Percentiles rank a stretch among this genome's conserved stretches.
Conservation (phyloP, 2,329 filamentous ascomycete species). For the Ascomycota sp. region DNA sequence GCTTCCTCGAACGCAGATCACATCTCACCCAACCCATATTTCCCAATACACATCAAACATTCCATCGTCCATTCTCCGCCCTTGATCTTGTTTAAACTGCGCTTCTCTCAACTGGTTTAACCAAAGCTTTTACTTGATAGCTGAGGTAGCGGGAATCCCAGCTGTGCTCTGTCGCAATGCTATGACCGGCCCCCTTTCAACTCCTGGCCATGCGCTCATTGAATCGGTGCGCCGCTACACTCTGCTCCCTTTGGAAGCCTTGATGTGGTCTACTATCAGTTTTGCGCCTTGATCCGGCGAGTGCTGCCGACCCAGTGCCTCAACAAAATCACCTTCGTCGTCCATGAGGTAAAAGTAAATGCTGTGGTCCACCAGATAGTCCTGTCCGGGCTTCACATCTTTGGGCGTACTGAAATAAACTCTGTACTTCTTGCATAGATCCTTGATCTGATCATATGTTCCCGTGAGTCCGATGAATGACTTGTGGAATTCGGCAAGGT, state of each 20-base stretch:
- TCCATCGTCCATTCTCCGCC: too few relatives aligned
- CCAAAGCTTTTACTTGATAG: too few relatives aligned
- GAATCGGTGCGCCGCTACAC: too few relatives aligned
- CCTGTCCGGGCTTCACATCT: conserved; percentile 76
- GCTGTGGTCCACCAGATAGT: conserved; percentile 95
- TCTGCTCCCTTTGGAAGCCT: conserved; percentile 23
- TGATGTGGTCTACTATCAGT: conserved; percentile 72
- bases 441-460: conserved; percentile 82
- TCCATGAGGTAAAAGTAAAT: conserved; percentile 99
- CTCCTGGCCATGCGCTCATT: not conserved
- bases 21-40: too few relatives aligned
- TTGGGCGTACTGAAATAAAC: conserved; percentile 93
- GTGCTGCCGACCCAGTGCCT: conserved; percentile 87
- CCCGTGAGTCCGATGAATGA: conserved; percentile 77
- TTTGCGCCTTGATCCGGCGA: conserved; percentile 69
- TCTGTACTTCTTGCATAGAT: conserved; percentile 83
- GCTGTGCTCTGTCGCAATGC: too few relatives aligned
- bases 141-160: too few relatives aligned
- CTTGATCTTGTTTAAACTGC: too few relatives aligned
- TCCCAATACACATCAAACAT: too few relatives aligned
- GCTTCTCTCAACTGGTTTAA: too few relatives aligned
- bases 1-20: too few relatives aligned
- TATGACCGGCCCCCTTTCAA: too few relatives aligned
- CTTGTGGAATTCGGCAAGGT: conserved; percentile 79
- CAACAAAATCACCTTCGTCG: conserved; percentile 92